Base-by-base conservation (phyloP, 345 rosid genomes). In the Pelargonium nanum region DNA sequence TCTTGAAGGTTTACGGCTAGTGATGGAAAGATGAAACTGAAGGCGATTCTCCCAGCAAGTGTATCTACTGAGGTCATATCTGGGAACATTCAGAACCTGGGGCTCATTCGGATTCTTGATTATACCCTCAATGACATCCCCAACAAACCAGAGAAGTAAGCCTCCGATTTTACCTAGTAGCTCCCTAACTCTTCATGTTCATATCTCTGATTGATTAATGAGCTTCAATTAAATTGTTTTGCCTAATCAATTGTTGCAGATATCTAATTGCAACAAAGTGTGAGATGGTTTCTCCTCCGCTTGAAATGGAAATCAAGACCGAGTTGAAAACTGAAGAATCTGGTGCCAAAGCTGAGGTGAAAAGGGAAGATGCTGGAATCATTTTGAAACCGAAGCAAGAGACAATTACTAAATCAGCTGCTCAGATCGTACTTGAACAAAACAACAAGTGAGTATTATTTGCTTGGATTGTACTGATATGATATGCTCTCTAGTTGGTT, bases 61-160 rank as follows among this genome's bases (percentile, higher is more conserved):
- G 21, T 77, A 26, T 78, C 89, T 1, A 62, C 88, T 25, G 95
- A 91, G 26, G 73, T 91, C 6, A 69, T 78, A 4, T 78, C 91
- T 0, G 89, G 93, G 23, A 83, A 73, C 15, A 84, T 89, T 5
- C 96, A 92, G 65, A 85, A 89, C 66, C 69, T 80, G 66, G 86
- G 93, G 19, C 80, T 92, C 0, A 76, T 92, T 16, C 85, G 80
- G 0, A 81, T 92, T 68, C 64, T 82, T 0, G 88, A 89, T 65
- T 92, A 85, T 59, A 72, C 91, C 0, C 85, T 89, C 65, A 92
- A 89, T 20, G 98, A 92, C 23, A 82, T 92, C 25, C 81, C 98
- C n/a, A 77, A 74, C 75, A 92, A 89, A 75, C 65, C 89, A 5
- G 94, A 86, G 55, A 87, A 89, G 95, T 89, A 75, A 65, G 34